Percentiles rank a stretch among this genome's conserved stretches.
phyloP scores from a whole-genome alignment of 2,329 filamentous ascomycete species.

The Cercospora nicotianae region DNA sequence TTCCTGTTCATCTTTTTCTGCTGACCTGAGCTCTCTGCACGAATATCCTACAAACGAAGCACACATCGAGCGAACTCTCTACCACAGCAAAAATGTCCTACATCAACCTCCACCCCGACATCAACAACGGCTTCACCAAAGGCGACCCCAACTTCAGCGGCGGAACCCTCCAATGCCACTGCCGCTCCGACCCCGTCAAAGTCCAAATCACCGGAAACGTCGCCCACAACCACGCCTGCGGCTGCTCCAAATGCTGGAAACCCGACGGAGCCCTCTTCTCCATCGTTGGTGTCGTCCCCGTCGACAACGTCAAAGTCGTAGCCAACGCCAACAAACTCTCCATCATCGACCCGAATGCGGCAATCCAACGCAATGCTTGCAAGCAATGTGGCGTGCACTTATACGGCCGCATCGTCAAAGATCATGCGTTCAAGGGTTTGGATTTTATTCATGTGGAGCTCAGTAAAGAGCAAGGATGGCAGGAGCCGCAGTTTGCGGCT shows the following conservation, averaged over 20 bases:
- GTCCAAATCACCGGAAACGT: conserved; percentile 60
- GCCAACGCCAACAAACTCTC: conserved; percentile 59
- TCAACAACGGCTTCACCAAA: conserved; percentile 63
- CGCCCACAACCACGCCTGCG: conserved; percentile 68
- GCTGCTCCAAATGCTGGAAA: conserved; percentile 73
- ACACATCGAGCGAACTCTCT: not conserved
- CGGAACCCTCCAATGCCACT: conserved; percentile 64
- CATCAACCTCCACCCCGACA: conserved; percentile 55
- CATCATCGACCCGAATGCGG: conserved; percentile 57
- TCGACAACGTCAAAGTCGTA: conserved; percentile 56
- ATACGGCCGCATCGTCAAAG: conserved; percentile 64
- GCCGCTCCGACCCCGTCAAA: conserved; percentile 56
- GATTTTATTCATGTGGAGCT: conserved; percentile 69
- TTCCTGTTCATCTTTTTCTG: not conserved
- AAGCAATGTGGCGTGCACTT: conserved; percentile 61
- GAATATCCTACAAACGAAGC: not conserved
- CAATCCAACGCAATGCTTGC: conserved; percentile 63
- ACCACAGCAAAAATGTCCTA: conserved; percentile 12
- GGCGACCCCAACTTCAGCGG: conserved; percentile 58
- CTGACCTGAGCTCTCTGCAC: not conserved
- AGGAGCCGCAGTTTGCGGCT: conserved; percentile 69
- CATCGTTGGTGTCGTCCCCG: conserved; percentile 61
- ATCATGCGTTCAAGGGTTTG: conserved; percentile 67
- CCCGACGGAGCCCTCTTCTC: conserved; percentile 64
- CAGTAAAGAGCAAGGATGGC: conserved; percentile 62